Evolutionary conservation across 495 filamentous ascomycete genomes (phyloP).

Genomic region (Rhizodiscina lignyota): DNA sequence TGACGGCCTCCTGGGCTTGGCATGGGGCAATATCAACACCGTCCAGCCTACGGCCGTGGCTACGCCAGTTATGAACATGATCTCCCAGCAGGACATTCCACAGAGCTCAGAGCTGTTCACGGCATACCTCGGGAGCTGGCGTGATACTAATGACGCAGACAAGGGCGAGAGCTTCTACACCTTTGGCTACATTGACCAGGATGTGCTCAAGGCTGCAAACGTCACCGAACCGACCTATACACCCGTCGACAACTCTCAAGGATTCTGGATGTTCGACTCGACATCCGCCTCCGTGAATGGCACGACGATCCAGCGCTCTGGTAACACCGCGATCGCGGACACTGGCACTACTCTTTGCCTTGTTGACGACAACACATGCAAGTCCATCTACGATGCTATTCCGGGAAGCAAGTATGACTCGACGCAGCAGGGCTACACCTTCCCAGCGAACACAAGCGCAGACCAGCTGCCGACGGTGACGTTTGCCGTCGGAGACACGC

Average conservation of each 20-base stretch:
- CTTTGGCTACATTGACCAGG: constrained; percentile 61
- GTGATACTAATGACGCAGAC: constrained; percentile 34
- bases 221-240: constrained; percentile 44
- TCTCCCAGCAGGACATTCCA: constrained; percentile 46
- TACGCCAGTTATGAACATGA: constrained; percentile 70
- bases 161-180: constrained; percentile 58
- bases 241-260: constrained; percentile 47
- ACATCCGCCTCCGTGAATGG: constrained; percentile 43
- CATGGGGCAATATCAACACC: constrained; percentile 54
- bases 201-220: constrained; percentile 32
- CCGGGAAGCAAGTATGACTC: constrained; percentile 48
- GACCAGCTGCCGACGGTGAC: constrained; percentile 48
- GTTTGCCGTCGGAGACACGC: constrained; percentile 48
- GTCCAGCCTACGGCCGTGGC: constrained; percentile 40
- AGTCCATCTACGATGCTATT: constrained; percentile 54
- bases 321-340: constrained; percentile 66
- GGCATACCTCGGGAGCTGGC: constrained; percentile 48
- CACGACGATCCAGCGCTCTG: constrained; percentile 33
- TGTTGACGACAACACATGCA: constrained; percentile 45
- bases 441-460: constrained; percentile 37
- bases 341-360: constrained; percentile 63
- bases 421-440: constrained; percentile 49
- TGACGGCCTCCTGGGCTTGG: constrained; percentile 64
- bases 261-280: constrained; percentile 59
- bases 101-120: constrained; percentile 53